Conservation (phyloP, 306 rosid genomes). For the Glycyrrhiza uralensis region DNA sequence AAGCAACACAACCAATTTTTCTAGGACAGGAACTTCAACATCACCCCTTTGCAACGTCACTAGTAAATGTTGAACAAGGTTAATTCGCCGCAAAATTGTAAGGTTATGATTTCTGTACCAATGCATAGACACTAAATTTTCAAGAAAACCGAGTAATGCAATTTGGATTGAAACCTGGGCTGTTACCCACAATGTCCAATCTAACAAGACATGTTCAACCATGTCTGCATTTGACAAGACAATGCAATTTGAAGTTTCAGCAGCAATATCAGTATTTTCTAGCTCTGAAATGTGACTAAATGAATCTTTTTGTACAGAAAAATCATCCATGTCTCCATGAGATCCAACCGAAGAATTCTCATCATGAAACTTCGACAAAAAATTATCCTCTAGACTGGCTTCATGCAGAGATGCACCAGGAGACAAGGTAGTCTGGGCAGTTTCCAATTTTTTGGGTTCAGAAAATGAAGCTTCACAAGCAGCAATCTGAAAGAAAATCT, state of each 20-base stretch:
- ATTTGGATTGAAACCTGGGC: constrained; percentile 86
- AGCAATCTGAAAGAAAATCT: constrained; percentile 95
- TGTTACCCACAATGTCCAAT: constrained; percentile 98
- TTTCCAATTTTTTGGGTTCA: constrained; percentile 82
- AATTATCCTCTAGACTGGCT: constrained; percentile 65
- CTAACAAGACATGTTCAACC: constrained; percentile 99
- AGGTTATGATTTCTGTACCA: constrained; percentile 98
- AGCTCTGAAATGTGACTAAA: constrained; percentile 95
- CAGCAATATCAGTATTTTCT: constrained; percentile 69
- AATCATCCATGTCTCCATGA: constrained; percentile 90
- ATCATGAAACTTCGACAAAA: constrained; percentile 77
- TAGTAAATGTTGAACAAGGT: constrained; percentile 95
- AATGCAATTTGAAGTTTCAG: constrained; percentile 95
- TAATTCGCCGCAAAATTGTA: constrained; percentile 81
- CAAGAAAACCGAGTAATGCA: constrained; percentile 91
- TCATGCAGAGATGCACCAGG: constrained; percentile 61
- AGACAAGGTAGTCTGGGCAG: constrained; percentile 49
- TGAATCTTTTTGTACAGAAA: constrained; percentile 84
- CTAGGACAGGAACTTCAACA: constrained; percentile 97
- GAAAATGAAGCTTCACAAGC: constrained; percentile 99
- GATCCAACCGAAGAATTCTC: constrained; percentile 88
- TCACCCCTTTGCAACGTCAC: constrained; percentile 98
- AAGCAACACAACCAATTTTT: constrained; percentile 91
- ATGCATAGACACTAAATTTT: constrained; percentile 99
- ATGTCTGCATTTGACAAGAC: constrained; percentile 98